Evolutionary conservation across 495 filamentous ascomycete species (phyloP), one percentile per base, ranked within the genome.

Genomic region (Penicillium psychrofluorescens): DNA sequence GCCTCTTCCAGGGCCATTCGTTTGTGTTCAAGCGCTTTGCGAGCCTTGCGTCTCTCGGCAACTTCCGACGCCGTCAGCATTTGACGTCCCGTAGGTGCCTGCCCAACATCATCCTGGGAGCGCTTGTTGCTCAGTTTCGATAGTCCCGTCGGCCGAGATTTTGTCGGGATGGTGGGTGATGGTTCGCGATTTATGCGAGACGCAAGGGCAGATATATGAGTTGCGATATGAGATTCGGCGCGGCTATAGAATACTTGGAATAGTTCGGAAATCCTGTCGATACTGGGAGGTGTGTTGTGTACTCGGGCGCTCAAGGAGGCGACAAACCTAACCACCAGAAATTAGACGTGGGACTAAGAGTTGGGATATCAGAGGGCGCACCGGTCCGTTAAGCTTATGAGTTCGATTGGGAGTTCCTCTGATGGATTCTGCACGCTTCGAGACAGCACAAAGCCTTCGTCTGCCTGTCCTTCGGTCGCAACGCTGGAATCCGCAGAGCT

Each of bases 181-280:
- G 58, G 63, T 41, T 83, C 80, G 12, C 86, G 80, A 27, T 76
- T 81, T 54, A 90, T 82, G 4, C 80, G 76, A 22, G 84, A 85
- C 10, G 86, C 84, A 11, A 96, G 70, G 8, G 82, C 76, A 16
- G 85, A 84, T 40, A 97, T 88, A 63, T 99, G 90, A 0, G 88
- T 95, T 12, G 78, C 74, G 35, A 97, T 91, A 58, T 92, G 85
- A 7, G 82, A 75, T 32, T 88, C 82, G 11, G 94, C 88, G 36
- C 81, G 81, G 29, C 72, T 69, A 61, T 99, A 99, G 56, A 97
- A 99, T 31, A 94, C 88, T 64, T 99, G 94, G 60, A 95, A 97
- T 14, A 94, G 68, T n/a, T 71, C 72, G 6, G 90, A 84, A 15
- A 97, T 80, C 50, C 79, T 85, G 14, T 95, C 86, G 52, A 91